These are phyloP conservation scores for Phialophora verrucosa DNA, from an alignment of 2,329 filamentous ascomycete species.

Conservation along the genomic window DNA sequence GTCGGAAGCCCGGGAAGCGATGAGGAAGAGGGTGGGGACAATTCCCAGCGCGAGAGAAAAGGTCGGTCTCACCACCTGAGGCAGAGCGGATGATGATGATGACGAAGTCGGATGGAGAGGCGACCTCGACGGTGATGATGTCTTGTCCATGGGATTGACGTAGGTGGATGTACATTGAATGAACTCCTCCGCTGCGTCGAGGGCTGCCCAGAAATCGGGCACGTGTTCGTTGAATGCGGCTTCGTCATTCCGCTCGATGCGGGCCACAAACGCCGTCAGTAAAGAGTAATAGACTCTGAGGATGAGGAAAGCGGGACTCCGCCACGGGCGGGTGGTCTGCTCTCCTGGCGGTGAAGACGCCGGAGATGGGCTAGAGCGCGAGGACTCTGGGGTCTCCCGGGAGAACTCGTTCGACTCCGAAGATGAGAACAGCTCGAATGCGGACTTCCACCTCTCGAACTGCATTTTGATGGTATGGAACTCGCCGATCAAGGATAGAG, in stretches of 20 bases:
- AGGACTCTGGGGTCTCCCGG: constrained; percentile 16
- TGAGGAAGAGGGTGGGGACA: constrained; percentile 67
- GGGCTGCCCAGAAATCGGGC: constrained; percentile 19
- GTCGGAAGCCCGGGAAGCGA: constrained; percentile 70
- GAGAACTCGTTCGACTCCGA: constrained; percentile 15
- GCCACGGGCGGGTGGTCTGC: not conserved
- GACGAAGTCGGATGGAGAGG: not conserved
- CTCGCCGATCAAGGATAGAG: constrained; percentile 8
- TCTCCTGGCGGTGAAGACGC: constrained; percentile 8
- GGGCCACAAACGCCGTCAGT: constrained; percentile 17
- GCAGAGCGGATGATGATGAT: not conserved
- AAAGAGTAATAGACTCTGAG: constrained; percentile 18
- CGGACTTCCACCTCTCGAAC: constrained; percentile 14
- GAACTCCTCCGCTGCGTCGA: constrained; percentile 26
- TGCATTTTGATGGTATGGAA: constrained; percentile 14
- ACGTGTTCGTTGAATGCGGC: constrained; percentile 17
- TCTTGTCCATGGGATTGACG: constrained; percentile 2
- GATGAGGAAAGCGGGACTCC: constrained; percentile 17
- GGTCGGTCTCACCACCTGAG: constrained; percentile 23
- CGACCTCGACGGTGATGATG: not conserved
- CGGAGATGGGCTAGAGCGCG: not conserved
- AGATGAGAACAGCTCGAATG: constrained; percentile 8
- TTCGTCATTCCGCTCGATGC: constrained; percentile 23
- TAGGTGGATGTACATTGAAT: constrained; percentile 20
- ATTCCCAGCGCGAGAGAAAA: constrained; percentile 70